Percentiles rank a stretch among this genome's conserved stretches.
These are phyloP conservation scores for Aureobasidium namibiae DNA, from an alignment of 2,329 filamentous ascomycete genomes.

Conservation along the genomic window DNA sequence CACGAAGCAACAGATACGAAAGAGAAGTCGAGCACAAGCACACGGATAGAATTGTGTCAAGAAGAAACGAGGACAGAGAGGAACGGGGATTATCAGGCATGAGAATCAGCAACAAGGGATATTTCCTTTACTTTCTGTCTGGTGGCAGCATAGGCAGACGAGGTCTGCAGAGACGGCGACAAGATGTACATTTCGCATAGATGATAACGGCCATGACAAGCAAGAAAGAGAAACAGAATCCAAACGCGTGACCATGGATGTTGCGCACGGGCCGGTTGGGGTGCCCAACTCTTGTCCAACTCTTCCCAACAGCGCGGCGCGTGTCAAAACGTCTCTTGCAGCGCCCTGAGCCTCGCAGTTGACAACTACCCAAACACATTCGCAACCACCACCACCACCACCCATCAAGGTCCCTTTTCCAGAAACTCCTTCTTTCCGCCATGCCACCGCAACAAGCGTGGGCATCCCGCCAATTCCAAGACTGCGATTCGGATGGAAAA, in stretches of 20 bases:
- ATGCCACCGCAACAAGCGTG: slow-evolving; percentile 11
- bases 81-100: neutral
- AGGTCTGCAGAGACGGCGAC: neutral
- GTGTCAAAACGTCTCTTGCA: neutral
- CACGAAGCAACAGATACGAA: neutral
- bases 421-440: neutral
- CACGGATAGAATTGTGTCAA: neutral
- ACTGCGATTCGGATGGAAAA: slow-evolving; percentile 11
- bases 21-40: neutral
- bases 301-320: neutral
- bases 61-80: neutral
- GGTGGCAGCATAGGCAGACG: neutral
- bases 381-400: no score
- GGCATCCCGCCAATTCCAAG: slow-evolving; percentile 1
- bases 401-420: neutral
- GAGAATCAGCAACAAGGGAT: neutral
- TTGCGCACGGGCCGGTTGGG: neutral
- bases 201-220: no score
- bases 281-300: no score
- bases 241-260: neutral
- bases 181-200: slow-evolving; percentile 1
- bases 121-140: neutral
- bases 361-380: neutral
- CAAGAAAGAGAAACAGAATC: no score
- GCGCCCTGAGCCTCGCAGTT: neutral